Evolutionary conservation across 257 asterid genomes (phyloP), one percentile per base, ranked within the genome.

Genomic region (Datura wrightii): DNA sequence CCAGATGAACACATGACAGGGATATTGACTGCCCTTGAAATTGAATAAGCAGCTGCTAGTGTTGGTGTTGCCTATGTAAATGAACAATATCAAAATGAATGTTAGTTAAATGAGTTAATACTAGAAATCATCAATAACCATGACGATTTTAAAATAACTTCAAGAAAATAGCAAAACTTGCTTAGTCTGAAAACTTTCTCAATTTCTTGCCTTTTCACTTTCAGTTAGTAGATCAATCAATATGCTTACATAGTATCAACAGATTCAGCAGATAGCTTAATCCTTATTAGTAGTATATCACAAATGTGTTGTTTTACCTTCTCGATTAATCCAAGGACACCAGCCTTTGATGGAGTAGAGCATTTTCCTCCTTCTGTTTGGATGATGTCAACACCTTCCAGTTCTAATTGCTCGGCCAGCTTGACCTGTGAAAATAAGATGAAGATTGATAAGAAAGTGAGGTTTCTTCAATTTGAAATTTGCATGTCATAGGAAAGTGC

Each of bases 1-100:
- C 99, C 99, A 13, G 99, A 95, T 14, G 99, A 89, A 85, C 98
- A 95, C 98, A 95, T 94, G 46, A 95, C 94, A 0, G 98, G 98
- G 62, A 93, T 90, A 39, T 53, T 85, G 36, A 94, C 97, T 8
- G 99, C 99, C 13, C 95, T 93, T 65, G 99, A 93, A 76, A 94
- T 93, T 5, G 99, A 91, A 85, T 93, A 94, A 14, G 97, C 98
- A 36, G 99, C 94, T 84, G 99, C 98, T 53, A 95, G 92, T 14
- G 98, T 93, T 42, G 99, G 99, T 60, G 93, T 89, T 72, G 98
- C 98, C 98, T 95, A 24, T 39, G 19, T 37, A 16, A 63, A 74
- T 81, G 24, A 60, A 60, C 7, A 50, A 50, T 31, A 76, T 76
- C 63, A 76, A 76, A 76, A 76, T 50, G 46, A 78, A 78, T 65